phyloP scores from a whole-genome alignment of 768 basidiomycete species.

The Xerocomus spinulosus region DNA sequence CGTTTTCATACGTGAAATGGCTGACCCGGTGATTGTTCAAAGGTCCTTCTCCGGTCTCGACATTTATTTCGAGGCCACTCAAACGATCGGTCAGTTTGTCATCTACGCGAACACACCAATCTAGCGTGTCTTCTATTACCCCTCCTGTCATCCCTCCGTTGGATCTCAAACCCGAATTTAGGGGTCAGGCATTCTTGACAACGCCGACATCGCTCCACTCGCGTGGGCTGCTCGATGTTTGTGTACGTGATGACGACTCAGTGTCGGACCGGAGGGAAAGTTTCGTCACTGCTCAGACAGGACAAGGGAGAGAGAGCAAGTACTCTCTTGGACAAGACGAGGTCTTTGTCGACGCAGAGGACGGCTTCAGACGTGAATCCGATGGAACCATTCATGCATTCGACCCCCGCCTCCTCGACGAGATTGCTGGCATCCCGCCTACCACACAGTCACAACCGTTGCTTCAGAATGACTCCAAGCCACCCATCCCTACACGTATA shows the following conservation, averaged over 20 bases:
- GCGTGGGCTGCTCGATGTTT: conserved; percentile 21
- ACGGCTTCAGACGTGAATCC: conserved; percentile 20
- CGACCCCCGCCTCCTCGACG: conserved; percentile 17
- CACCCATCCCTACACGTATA: conserved; percentile 18
- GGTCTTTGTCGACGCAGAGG: conserved; percentile 27
- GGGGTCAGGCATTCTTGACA: conserved; percentile 28
- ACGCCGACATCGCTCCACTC: conserved; percentile 26
- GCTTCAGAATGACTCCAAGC: conserved; percentile 11
- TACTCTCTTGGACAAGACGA: conserved; percentile 29
- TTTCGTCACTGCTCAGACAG: conserved; percentile 47
- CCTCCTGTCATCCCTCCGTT: conserved; percentile 55
- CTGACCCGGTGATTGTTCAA: conserved; percentile 4
- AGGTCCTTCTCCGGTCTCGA: conserved; percentile 50
- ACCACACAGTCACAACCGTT: neutral
- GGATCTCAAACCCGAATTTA: conserved; percentile 54
- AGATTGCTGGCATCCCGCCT: conserved; percentile 3
- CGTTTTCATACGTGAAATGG: neutral
- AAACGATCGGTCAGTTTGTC: conserved; percentile 63
- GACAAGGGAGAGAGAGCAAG: conserved; percentile 26
- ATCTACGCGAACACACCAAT: conserved; percentile 56
- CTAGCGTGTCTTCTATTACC: conserved; percentile 35
- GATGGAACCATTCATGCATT: conserved; percentile 21
- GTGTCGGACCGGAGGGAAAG: conserved; percentile 53
- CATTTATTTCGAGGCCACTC: conserved; percentile 60
- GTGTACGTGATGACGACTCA: conserved; percentile 35